Evolutionary conservation across 257 asterid genomes (phyloP), one percentile per base, ranked within the genome.

Genomic region (Plectranthus barbatus): DNA sequence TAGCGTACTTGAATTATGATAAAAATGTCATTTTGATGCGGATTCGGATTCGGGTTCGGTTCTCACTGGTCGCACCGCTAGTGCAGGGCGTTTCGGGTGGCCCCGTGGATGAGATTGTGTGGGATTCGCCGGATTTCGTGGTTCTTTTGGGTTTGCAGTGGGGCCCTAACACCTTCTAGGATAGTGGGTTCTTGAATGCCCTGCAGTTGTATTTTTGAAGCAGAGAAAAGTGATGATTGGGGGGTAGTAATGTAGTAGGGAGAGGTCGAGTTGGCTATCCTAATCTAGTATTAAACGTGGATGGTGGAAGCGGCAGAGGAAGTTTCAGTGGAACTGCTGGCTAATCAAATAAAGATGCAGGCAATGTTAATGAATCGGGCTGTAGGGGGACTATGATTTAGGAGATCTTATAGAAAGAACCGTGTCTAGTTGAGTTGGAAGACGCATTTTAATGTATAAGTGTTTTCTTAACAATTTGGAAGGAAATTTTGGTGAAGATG

Each of bases 161-260:
- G 64, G 84, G 91, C 49, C 69, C 84, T 64, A 86, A 91, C 20
- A 88, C 90, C 61, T 83, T 94, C 42, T 78, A 94, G 80, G 86
- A 84, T 72, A 86, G 86, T 75, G 95, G 95, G 56, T 86, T 90
- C 77, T 83, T 86, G 88, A 90, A 90, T 83, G 97, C 94, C 19
- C 26, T 86, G 74, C 91, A 84, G 11, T 54, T 86, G 76, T 86
- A 72, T n/a, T 44, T 69, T 81, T 20, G 85, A 81, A 60, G 72
- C 78, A 34, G 90, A 90, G 64, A 84, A 63, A 61, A 72, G 64
- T 14, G 63, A 57, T 65, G 58, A 36, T 56, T 79, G n/a, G n/a
- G 37, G 17, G 70, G 47, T 0, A 47, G 14, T 46, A 60, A 55
- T 12, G 73, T 49, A 17, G 10, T 45, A 26, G 45, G 15, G 3